A percentile compares a stretch with the other conserved stretches of the same genome.
Evolutionary conservation across 768 basidiomycete species (phyloP).

Genomic region (Solioccasus polychromus): DNA sequence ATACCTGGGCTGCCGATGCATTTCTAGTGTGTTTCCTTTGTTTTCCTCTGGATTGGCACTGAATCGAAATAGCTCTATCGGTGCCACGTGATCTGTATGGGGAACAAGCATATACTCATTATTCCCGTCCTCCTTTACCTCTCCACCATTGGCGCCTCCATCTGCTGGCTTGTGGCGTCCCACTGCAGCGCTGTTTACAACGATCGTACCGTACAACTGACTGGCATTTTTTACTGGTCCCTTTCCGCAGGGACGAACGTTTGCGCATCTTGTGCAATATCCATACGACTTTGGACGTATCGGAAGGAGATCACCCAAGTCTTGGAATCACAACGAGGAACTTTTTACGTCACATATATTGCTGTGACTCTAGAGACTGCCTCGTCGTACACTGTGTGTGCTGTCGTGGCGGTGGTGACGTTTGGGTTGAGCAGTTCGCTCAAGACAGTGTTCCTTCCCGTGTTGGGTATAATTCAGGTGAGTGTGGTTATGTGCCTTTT

Average conservation of each 20-base stretch:
- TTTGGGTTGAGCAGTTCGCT: slow-evolving; percentile 23
- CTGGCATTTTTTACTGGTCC: slow-evolving; percentile 12
- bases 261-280: slow-evolving; percentile 16
- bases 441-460: slow-evolving; percentile 20
- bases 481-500: not conserved
- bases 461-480: not conserved
- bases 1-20: not conserved
- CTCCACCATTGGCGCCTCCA: not conserved
- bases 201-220: slow-evolving; percentile 10
- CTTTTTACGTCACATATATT: slow-evolving; percentile 22
- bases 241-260: slow-evolving; percentile 18
- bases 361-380: slow-evolving; percentile 28
- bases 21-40: not conserved
- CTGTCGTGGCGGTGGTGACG: slow-evolving; percentile 9
- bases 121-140: not conserved
- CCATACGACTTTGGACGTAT: slow-evolving; percentile 17
- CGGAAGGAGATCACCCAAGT: slow-evolving; percentile 7
- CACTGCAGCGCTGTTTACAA: slow-evolving; percentile 18
- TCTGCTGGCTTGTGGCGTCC: slow-evolving; percentile 1
- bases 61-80: not conserved
- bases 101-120: not conserved
- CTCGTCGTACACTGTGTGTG: slow-evolving; percentile 13
- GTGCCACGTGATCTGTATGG: not conserved
- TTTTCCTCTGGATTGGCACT: not conserved
- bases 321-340: slow-evolving; percentile 8